Evolutionary conservation across 441 rosid species (phyloP), one percentile per base, ranked within the genome.

Genomic region (Populus hybrid): DNA sequence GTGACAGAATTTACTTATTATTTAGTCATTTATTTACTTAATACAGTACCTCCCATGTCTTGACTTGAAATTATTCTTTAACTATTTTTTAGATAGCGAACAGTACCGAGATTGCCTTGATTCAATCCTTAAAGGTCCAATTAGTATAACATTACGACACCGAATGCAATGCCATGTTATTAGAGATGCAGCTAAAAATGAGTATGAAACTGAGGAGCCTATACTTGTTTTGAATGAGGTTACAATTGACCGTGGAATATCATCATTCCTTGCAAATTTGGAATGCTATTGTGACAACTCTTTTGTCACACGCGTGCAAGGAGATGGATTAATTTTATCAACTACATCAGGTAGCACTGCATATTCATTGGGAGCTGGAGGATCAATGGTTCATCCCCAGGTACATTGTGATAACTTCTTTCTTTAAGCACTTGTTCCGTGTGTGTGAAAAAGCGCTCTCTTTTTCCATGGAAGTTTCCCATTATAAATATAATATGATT

Each of bases 331-430:
- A n/a, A 94, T 96, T 81, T 83, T 96, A 46, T 88, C 99, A 36
- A 96, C 99, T 16, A 96, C 99, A 75, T 94, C 99, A 74, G 99
- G 99, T 67, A 96, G 99, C 87, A 96, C 99, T 28, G 99, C 99
- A 36, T 96, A 96, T 79, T 96, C 99, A 8, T 88, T 96, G 82
- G 99, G 97, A 16, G 99, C 98, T 75, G 99, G 99, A 75, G 99
- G 99, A 68, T 96, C 99, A 76, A 94, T 96, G 98, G 99, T 96
- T 78, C 99, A 96, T 82, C 99, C 99, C 19, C 98, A 96, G 97
- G 99, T 91, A 84, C 71, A 50, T 78, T 38, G 5, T 40, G 42
- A 21, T 30, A 21, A 30, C 46, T 1, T 66, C 34, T 30, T 18
- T 46, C 46, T n/a, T 21, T 23, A 70, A 53, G 9, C 59, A 53